These are phyloP conservation scores for Trichophyton rubrum DNA, from an alignment of 2,329 filamentous ascomycete species.

Conservation along the genomic window DNA sequence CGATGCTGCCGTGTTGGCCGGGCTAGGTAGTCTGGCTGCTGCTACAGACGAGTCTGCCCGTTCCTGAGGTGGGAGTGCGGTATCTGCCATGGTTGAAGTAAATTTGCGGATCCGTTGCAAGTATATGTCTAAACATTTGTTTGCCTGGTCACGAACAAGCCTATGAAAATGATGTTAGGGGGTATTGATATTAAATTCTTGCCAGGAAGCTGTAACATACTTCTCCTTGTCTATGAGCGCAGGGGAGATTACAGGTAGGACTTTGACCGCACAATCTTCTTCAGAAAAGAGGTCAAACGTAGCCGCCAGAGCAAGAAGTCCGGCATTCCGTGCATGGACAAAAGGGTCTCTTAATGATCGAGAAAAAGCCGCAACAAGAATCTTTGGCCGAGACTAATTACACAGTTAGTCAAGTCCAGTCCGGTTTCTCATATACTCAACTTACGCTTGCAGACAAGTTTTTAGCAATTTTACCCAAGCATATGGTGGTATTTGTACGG, in stretches of 20 bases:
- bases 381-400: constrained; percentile 63
- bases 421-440: not conserved
- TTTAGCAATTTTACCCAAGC: constrained; percentile 87
- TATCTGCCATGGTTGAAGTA: constrained; percentile 65
- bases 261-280: constrained; percentile 73
- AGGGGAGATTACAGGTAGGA: constrained; percentile 74
- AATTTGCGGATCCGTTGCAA: constrained; percentile 71
- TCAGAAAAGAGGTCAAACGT: constrained; percentile 78
- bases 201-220: constrained; percentile 22
- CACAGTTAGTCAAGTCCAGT: constrained; percentile 18
- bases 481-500: constrained; percentile 95
- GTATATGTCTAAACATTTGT: constrained; percentile 79
- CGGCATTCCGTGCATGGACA: constrained; percentile 81
- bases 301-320: constrained; percentile 70
- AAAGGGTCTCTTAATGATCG: constrained; percentile 86
- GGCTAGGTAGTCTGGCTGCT: constrained; percentile 65
- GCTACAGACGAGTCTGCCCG: constrained; percentile 34
- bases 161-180: constrained; percentile 21
- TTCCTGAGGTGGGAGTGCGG: constrained; percentile 54
- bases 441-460: constrained; percentile 56
- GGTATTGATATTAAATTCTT: not conserved
- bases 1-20: constrained; percentile 48
- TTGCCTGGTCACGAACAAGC: constrained; percentile 77
- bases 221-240: constrained; percentile 90
- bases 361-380: constrained; percentile 83